These are phyloP conservation scores for Ceratocystis harringtonii DNA, from an alignment of 2,329 filamentous ascomycete species.

Conservation along the genomic window DNA sequence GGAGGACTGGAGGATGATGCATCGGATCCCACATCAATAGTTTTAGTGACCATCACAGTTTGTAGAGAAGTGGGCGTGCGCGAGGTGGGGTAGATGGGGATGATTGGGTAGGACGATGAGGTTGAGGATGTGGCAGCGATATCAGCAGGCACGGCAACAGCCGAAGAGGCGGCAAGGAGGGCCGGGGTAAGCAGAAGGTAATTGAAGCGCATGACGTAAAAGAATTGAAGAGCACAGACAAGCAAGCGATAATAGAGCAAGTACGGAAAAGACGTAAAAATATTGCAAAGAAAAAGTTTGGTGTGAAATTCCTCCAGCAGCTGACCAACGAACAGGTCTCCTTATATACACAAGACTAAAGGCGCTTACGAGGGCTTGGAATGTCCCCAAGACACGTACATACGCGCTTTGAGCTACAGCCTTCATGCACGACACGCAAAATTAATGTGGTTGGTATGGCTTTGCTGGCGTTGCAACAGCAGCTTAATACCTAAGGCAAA, in stretches of 20 bases:
- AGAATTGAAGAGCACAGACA: not conserved
- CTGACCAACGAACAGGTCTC: not conserved
- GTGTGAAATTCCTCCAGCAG: no score
- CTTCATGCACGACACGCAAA: not conserved
- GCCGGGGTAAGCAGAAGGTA: conserved; percentile 1
- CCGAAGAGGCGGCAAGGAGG: conserved; percentile 5
- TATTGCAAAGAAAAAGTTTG: no score
- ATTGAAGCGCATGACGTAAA: conserved; percentile 8
- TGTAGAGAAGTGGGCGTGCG: conserved; percentile 2
- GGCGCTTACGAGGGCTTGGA: not conserved
- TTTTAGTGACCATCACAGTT: conserved; percentile 14
- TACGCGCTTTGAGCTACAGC: not conserved
- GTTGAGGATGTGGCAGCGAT: not conserved
- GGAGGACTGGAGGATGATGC: conserved; percentile 1
- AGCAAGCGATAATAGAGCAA: no score
- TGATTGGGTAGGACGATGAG: conserved; percentile 10
- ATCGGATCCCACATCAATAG: conserved; percentile 4
- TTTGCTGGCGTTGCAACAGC: not conserved
- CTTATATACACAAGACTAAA: not conserved
- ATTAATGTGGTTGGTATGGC: not conserved
- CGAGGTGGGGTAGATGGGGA: conserved; percentile 13
- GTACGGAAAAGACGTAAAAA: no score
- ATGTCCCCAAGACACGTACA: not conserved
- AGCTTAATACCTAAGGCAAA: not conserved
- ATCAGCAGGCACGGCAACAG: conserved; percentile 6